Conservation (phyloP, 108 stramenopile genomes). For the Aurantiochytrium sp. region DNA sequence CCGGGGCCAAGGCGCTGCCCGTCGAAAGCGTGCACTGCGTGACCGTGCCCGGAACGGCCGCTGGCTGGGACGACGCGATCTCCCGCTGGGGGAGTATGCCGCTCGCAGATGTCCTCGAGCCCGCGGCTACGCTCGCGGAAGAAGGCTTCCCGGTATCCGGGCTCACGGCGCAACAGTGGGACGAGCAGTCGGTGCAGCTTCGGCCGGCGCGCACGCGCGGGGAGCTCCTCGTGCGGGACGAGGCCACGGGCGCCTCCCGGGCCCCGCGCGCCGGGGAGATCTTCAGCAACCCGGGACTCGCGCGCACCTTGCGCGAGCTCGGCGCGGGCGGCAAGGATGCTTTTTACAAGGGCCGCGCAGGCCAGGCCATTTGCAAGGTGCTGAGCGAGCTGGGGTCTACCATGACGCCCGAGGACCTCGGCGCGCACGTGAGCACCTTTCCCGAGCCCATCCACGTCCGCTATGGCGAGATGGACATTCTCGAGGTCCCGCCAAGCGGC, state of each 20-base stretch:
- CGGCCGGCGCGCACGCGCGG: conserved; percentile 40
- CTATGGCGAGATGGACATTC: conserved; percentile 69
- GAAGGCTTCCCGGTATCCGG: conserved; percentile 82
- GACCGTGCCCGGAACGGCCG: conserved; percentile 92
- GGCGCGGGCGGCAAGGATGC: conserved; percentile 75
- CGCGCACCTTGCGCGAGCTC: conserved; percentile 70
- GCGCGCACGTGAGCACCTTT: conserved; percentile 63
- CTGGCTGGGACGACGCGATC: conserved; percentile 77
- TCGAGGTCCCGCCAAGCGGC: conserved; percentile 88
- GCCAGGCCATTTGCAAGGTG: conserved; percentile 72
- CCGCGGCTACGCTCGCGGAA: conserved; percentile 80
- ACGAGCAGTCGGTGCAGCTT: conserved; percentile 37
- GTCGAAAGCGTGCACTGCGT: conserved; percentile 64
- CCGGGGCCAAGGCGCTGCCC: neutral
- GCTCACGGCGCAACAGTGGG: conserved; percentile 79
- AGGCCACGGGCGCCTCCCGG: neutral
- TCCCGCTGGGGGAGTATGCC: conserved; percentile 60
- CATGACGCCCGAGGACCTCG: conserved; percentile 77
- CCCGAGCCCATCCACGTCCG: conserved; percentile 68
- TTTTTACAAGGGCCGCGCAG: conserved; percentile 78
- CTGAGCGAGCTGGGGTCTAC: conserved; percentile 71
- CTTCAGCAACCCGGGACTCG: conserved; percentile 77
- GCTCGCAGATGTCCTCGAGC: conserved; percentile 74
- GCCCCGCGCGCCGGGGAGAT: conserved; percentile 64
- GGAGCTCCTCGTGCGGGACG: conserved; percentile 65